Evolutionary conservation across 1,139 yeast genomes (phyloP).

Genomic region (Sugiyamaella paludigena): DNA sequence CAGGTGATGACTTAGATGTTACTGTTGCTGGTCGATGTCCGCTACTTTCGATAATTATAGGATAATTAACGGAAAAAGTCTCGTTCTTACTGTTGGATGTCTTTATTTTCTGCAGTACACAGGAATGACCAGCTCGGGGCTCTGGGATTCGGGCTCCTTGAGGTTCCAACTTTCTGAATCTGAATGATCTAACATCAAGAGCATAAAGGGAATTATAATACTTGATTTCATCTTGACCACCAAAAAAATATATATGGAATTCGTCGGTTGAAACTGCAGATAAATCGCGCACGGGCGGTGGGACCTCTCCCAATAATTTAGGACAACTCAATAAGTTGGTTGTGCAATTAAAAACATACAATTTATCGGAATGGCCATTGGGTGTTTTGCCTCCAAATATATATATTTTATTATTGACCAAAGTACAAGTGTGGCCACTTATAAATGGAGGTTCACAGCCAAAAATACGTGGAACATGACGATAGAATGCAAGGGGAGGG

Average conservation of each 20-base stretch:
- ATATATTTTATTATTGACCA: constrained; percentile 21
- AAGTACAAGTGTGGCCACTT: constrained; percentile 25
- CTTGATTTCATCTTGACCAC: constrained; percentile 25
- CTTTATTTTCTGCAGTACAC: constrained; percentile 16
- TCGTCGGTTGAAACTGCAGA: constrained; percentile 19
- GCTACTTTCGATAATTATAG: no score
- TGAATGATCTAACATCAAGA: constrained; percentile 19
- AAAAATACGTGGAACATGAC: constrained; percentile 27
- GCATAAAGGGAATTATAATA: constrained; percentile 21
- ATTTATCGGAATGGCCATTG: constrained; percentile 19
- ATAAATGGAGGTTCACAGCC: constrained; percentile 30
- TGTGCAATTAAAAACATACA: constrained; percentile 26
- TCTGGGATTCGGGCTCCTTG: constrained; percentile 18
- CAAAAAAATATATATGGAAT: constrained; percentile 25
- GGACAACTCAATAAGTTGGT: constrained; percentile 23
- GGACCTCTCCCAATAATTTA: constrained; percentile 18
- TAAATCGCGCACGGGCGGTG: constrained; percentile 24
- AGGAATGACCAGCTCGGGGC: constrained; percentile 27
- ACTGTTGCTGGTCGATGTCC: no score
- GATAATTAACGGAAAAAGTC: no score
- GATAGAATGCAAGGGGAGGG: constrained; percentile 26
- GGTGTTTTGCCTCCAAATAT: constrained; percentile 29
- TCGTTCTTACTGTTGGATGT: not conserved
- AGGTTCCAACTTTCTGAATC: constrained; percentile 16
- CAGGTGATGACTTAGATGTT: not conserved